Conservation (phyloP, 495 filamentous ascomycete genomes). For the Aspergillus carlsbadensis region DNA sequence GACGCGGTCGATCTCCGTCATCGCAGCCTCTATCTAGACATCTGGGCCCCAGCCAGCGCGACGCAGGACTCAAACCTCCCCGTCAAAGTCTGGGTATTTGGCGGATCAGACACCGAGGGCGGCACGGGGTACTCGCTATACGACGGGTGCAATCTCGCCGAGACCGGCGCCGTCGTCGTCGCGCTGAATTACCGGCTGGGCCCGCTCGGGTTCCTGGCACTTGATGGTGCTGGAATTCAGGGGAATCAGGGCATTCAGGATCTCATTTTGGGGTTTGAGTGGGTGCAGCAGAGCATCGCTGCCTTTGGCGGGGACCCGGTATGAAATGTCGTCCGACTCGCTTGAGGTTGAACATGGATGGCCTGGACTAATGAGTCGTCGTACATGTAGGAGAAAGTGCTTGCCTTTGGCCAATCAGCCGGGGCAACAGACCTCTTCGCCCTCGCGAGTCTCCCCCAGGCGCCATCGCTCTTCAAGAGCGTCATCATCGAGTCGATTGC, state of each 20-base stretch:
- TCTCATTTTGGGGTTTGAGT: constrained; percentile 28
- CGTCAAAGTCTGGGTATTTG: constrained; percentile 43
- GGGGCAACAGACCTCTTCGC: constrained; percentile 33
- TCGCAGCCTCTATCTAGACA: constrained; percentile 24
- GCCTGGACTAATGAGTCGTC: not conserved
- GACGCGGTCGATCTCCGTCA: not conserved
- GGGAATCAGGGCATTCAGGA: constrained; percentile 31
- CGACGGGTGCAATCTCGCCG: constrained; percentile 39
- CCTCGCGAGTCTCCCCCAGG: constrained; percentile 34
- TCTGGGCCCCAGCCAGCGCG: constrained; percentile 30
- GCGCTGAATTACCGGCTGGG: constrained; percentile 40
- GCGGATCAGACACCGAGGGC: constrained; percentile 28
- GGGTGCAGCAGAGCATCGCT: constrained; percentile 32
- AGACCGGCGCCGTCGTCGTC: constrained; percentile 36
- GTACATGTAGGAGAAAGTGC: constrained; percentile 27
- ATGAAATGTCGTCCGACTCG: not conserved
- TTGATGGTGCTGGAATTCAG: constrained; percentile 24
- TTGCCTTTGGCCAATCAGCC: constrained; percentile 43
- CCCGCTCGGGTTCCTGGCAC: constrained; percentile 31
- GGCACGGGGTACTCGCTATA: constrained; percentile 29
- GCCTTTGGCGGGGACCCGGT: constrained; percentile 34
- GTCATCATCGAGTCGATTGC: constrained; percentile 36
- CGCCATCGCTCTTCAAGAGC: constrained; percentile 31
- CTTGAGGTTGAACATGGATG: too few relatives aligned
- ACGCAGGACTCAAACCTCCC: constrained; percentile 37